Evolutionary conservation across 306 rosid species (phyloP).

Genomic region (Trichosanthes cucumerina): DNA sequence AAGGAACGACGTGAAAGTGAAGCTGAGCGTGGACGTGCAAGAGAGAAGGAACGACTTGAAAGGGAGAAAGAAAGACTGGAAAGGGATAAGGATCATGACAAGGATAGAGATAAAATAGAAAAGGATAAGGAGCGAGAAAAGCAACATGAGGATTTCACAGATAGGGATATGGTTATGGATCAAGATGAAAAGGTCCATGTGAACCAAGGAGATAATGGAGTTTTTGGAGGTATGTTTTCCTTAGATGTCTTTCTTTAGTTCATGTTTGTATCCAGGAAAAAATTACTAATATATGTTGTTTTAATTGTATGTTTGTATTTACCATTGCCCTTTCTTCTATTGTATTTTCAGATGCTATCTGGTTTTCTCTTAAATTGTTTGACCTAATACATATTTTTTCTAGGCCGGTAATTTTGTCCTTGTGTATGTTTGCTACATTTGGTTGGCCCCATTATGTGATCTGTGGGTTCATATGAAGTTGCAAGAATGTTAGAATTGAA

Average conservation of each 20-base stretch:
- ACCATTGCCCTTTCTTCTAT: not conserved
- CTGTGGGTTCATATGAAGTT: not conserved
- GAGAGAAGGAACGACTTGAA: conserved; percentile 24
- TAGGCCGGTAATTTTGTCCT: not conserved
- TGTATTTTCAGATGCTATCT: not conserved
- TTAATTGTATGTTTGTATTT: not conserved
- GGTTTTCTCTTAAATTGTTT: not conserved
- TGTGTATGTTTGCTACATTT: not conserved
- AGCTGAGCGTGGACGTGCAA: conserved; percentile 21
- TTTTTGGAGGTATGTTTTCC: conserved; percentile 19
- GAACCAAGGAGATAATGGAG: conserved; percentile 30
- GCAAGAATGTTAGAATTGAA: not conserved
- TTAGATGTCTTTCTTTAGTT: not conserved
- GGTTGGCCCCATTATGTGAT: not conserved
- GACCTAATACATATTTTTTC: not conserved
- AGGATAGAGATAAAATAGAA: conserved; percentile 48
- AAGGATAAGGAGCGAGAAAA: conserved; percentile 51
- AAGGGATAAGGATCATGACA: conserved; percentile 56
- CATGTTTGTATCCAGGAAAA: not conserved
- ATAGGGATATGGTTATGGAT: conserved; percentile 23
- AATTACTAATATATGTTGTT: conserved; percentile 4
- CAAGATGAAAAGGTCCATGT: conserved; percentile 30
- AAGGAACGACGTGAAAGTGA: conserved; percentile 52
- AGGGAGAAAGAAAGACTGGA: conserved; percentile 45
- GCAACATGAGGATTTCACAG: conserved; percentile 25